Conservation (phyloP, 768 basidiomycete genomes). For the Amanita inopinata region DNA sequence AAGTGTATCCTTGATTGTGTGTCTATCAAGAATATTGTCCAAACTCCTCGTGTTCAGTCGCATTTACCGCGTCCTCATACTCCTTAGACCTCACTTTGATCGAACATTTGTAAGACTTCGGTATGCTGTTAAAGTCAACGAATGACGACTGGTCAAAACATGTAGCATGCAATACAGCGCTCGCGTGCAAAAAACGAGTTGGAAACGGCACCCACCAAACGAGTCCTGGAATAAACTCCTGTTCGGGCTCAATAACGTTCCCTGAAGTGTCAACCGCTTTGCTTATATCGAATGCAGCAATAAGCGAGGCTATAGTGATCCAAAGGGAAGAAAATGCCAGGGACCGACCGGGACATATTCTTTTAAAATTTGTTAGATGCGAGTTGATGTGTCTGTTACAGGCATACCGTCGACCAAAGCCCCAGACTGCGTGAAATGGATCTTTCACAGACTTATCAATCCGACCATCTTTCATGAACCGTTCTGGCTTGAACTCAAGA, state of each 20-base stretch:
- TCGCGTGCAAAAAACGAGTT: too few relatives aligned
- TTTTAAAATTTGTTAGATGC: neutral
- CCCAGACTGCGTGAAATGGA: constrained; percentile 6
- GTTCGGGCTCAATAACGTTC: constrained; percentile 18
- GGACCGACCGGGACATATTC: constrained; percentile 20
- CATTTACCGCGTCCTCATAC: neutral
- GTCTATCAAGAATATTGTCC: too few relatives aligned
- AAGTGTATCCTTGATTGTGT: too few relatives aligned
- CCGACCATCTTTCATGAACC: constrained; percentile 25
- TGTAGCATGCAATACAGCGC: too few relatives aligned
- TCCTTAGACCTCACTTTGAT: neutral
- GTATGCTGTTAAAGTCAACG: neutral
- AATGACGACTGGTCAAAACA: neutral
- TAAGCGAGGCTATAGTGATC: constrained; percentile 17
- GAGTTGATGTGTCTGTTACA: neutral
- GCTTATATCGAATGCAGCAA: constrained; percentile 18
- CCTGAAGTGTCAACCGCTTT: constrained; percentile 7
- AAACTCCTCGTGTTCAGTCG: neutral
- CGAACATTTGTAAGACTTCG: neutral
- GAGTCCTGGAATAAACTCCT: neutral
- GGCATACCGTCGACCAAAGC: constrained; percentile 18
- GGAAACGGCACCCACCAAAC: neutral
- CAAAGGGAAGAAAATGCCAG: constrained; percentile 20
- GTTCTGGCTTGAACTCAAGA: constrained; percentile 37
- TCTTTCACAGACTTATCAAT: neutral